These are phyloP conservation scores for Phytophthora idaei DNA, from an alignment of 352 stramenopile genomes.

Conservation along the genomic window DNA sequence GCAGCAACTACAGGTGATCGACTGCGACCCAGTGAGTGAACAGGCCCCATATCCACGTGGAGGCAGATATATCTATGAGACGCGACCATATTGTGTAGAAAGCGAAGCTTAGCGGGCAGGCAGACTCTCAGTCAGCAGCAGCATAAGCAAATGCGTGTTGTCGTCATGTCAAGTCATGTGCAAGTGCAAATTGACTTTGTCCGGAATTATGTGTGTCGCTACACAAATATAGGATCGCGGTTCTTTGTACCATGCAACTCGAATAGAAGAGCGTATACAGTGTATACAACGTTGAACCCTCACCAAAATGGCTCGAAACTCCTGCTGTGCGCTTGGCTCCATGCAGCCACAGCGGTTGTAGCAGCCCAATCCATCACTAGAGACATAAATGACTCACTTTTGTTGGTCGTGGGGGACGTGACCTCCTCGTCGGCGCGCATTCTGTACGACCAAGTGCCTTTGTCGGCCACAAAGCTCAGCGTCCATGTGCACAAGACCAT, in stretches of 20 bases:
- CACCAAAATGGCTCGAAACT: conserved; percentile 9
- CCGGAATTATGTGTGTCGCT: background rate
- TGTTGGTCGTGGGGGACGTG: conserved; percentile 65
- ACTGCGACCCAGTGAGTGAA: conserved; percentile 15
- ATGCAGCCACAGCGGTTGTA: background rate
- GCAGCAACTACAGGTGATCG: conserved; percentile 39
- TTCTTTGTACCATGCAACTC: background rate
- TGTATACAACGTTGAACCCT: background rate
- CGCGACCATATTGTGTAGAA: conserved; percentile 43
- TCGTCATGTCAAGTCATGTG: conserved; percentile 24
- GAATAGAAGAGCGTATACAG: background rate
- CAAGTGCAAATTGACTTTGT: background rate
- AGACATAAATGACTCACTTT: conserved; percentile 29
- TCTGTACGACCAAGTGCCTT: conserved; percentile 44
- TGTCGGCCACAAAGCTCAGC: conserved; percentile 9
- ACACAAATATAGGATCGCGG: conserved; percentile 10
- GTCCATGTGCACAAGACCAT: conserved; percentile 27
- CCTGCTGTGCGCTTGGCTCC: conserved; percentile 21
- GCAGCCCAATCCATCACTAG: conserved; percentile 4
- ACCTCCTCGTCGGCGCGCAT: conserved; percentile 47
- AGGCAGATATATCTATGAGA: conserved; percentile 44
- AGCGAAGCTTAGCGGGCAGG: conserved; percentile 26
- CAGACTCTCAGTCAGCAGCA: conserved; percentile 13
- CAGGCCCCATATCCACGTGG: conserved; percentile 8
- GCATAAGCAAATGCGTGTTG: conserved; percentile 31